Conservation (phyloP, 2,329 filamentous ascomycete species). For the Penicillium concentricum region DNA sequence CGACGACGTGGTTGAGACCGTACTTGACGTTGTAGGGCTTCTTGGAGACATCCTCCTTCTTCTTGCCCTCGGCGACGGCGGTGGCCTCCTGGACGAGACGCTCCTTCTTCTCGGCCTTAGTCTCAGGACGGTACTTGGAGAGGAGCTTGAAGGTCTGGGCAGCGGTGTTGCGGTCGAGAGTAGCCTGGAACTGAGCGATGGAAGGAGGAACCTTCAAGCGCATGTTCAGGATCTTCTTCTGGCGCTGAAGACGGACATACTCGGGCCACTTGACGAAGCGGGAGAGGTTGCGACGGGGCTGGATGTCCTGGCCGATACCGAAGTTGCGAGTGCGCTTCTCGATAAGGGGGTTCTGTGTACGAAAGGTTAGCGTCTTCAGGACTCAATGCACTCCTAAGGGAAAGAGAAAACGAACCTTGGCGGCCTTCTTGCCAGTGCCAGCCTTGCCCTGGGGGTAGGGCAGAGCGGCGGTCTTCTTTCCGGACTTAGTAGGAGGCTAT, state of each 20-base stretch:
- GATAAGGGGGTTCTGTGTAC: constrained; percentile 87
- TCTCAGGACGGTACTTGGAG: constrained; percentile 99
- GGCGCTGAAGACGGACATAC: constrained; percentile 96
- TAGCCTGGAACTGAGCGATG: constrained; percentile 96
- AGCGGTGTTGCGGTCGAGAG: constrained; percentile 94
- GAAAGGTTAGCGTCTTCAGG: constrained; percentile 14
- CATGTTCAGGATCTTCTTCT: constrained; percentile 94
- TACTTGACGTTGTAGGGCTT: constrained; percentile 99
- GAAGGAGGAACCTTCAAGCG: constrained; percentile 97
- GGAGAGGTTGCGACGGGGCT: constrained; percentile 90
- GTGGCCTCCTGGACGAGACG: constrained; percentile 97
- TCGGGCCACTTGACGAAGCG: constrained; percentile 99
- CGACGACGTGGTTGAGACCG: constrained; percentile 98
- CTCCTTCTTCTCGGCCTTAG: constrained; percentile 99
- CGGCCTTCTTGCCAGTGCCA: constrained; percentile 80
- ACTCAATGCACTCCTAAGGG: constrained; percentile 7
- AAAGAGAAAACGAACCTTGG: constrained; percentile 72
- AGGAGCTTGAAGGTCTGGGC: constrained; percentile 98
- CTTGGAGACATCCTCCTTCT: constrained; percentile 99
- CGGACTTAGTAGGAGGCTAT: constrained; percentile 89
- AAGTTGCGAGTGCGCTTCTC: constrained; percentile 98
- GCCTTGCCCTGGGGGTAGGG: constrained; percentile 95
- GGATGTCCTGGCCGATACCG: constrained; percentile 98
- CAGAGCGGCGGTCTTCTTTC: constrained; percentile 97
- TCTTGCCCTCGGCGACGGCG: constrained; percentile 97